These are phyloP conservation scores for Silene conica DNA, from an alignment of 148 eudicot species.

Conservation along the genomic window DNA sequence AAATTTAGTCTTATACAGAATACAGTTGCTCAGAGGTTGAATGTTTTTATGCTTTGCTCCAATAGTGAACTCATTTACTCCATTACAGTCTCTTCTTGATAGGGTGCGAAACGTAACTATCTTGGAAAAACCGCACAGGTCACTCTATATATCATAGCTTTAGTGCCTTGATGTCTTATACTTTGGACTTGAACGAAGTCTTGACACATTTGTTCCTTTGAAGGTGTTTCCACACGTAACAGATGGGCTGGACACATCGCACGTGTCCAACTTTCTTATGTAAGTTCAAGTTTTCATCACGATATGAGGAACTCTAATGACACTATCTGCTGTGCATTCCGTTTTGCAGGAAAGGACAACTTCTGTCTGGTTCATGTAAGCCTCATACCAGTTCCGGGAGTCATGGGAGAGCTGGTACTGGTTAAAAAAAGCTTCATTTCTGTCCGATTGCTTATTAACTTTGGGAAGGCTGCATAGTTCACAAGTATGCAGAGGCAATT, in stretches of 20 bases:
- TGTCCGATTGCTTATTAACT: not conserved
- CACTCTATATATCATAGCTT: no score
- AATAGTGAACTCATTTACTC: constrained; percentile 15
- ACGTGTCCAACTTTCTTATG: no score
- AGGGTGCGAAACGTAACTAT: no score
- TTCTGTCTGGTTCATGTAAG: constrained; percentile 94
- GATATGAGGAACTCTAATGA: not conserved
- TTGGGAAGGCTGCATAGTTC: no score
- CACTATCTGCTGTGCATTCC: not conserved
- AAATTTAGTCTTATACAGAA: not conserved
- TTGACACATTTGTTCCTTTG: no score
- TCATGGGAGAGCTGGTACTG: constrained; percentile 94
- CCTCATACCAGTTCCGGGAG: constrained; percentile 89
- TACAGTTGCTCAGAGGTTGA: no score
- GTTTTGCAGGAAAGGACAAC: constrained; percentile 62
- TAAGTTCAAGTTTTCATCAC: no score
- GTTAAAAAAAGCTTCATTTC: not conserved
- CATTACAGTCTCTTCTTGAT: constrained; percentile 81
- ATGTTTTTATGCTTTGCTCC: not conserved
- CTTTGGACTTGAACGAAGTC: no score
- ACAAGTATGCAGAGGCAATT: no score
- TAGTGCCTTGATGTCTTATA: no score
- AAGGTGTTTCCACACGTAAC: no score
- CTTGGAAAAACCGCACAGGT: no score
- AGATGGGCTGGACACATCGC: constrained; percentile 4